Evolutionary conservation across 2,329 filamentous ascomycete genomes (phyloP), one percentile per base, ranked within the genome.

Genomic region (Phialophora verrucosa): DNA sequence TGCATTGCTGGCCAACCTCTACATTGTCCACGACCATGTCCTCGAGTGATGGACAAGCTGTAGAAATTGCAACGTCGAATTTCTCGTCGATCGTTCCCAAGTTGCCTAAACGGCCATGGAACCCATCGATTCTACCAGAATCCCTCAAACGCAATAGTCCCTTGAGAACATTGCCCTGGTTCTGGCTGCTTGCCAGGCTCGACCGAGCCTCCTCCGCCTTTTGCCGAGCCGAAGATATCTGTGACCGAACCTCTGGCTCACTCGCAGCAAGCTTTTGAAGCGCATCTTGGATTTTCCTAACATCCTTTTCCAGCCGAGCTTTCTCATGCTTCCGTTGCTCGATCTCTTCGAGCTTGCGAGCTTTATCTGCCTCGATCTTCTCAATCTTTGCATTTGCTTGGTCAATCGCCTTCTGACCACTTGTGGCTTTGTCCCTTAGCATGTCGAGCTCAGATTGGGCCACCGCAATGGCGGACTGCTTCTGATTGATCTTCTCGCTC

Each of bases 31-130:
- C 96, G 10, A 99, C 94, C 78, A 99, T 93, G 75, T 98, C 97
- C 78, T 99, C 92, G 10, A 99, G 86, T 2, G 91, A 86, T 54
- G 91, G 89, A 72, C 95, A 98, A 11, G 95, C 96, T 0, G 95
- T 99, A 0, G 96, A 99, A 67, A 99, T 97, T n/a, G 95, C 95
- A 51, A 99, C 88, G 74, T 99, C 95, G 77, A 96, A 99, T 78
- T 91, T 92, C 76, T 91, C 85, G 74, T 99, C 93, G 71, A 99
- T 99, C 0, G 91, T 89, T 51, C 95, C 95, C 0, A 99, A 86
- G 73, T 98, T 97, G 10, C 95, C 96, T 3, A 99, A 88, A 35
- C 95, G 89, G 29, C 95, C 95, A 74, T 99, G 93, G 80, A 99
- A 99, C 1, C 96, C 95, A 74, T 97, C 93, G 70, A 99, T 96